A percentile compares a stretch with the other conserved stretches of the same genome.
Conservation (phyloP, 371 early-diverging fungal genomes). For the Syncephalis fuscata region DNA sequence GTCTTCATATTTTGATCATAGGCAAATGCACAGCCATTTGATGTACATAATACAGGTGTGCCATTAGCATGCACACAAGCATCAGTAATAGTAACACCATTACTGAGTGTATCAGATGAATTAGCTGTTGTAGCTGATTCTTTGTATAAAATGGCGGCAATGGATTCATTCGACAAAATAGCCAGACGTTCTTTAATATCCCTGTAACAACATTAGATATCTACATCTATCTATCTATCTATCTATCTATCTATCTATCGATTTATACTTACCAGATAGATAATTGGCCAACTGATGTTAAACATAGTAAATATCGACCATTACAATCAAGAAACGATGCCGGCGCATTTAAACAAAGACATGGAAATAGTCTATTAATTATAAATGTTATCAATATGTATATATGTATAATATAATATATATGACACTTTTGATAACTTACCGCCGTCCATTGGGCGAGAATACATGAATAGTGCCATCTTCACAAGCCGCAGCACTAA, state of each 20-base stretch:
- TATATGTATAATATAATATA: not conserved
- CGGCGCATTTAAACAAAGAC: conserved; percentile 44
- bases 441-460: conserved; percentile 51
- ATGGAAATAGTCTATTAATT: conserved; percentile 38
- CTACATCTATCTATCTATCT: not conserved
- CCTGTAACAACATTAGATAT: conserved; percentile 13
- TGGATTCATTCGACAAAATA: conserved; percentile 26
- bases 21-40: conserved; percentile 50
- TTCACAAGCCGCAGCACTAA: conserved; percentile 41
- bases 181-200: conserved; percentile 27
- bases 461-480: conserved; percentile 53
- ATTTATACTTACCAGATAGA: conserved; percentile 33
- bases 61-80: conserved; percentile 45
- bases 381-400: not conserved
- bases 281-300: conserved; percentile 41
- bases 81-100: conserved; percentile 31
- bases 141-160: conserved; percentile 32
- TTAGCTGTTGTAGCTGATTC: conserved; percentile 11
- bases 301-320: conserved; percentile 37
- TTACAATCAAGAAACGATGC: conserved; percentile 33
- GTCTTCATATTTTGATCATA: conserved; percentile 47
- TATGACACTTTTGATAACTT: conserved; percentile 1
- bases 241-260: not conserved
- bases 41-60: conserved; percentile 47
- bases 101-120: conserved; percentile 14